A percentile compares a stretch with the other conserved stretches of the same genome.
These are phyloP conservation scores for Xylaria sp. DNA, from an alignment of 2,329 filamentous ascomycete species.

Conservation along the genomic window DNA sequence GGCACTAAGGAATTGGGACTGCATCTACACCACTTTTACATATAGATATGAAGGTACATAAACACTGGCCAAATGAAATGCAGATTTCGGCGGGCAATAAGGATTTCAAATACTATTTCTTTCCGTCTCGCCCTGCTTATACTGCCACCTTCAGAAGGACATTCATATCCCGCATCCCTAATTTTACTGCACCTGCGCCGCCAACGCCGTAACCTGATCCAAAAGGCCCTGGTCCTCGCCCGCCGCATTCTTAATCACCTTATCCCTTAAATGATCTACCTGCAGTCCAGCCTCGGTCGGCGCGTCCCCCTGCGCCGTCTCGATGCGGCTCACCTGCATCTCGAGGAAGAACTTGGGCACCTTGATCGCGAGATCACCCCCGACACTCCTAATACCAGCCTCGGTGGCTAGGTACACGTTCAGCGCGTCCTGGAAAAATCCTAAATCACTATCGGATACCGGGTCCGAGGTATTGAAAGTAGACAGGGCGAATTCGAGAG, in stretches of 20 bases:
- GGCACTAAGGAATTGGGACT: conserved; percentile 23
- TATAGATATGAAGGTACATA: conserved; percentile 21
- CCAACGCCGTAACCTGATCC: conserved; percentile 59
- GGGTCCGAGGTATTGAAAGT: conserved; percentile 63
- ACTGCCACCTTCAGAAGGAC: background rate
- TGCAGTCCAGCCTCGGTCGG: conserved; percentile 62
- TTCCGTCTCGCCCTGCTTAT: background rate
- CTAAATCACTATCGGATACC: conserved; percentile 61
- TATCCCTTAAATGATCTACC: conserved; percentile 67
- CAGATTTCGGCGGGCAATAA: background rate
- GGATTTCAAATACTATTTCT: background rate
- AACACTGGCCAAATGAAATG: conserved; percentile 5
- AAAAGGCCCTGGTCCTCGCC: conserved; percentile 60
- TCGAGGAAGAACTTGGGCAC: conserved; percentile 72
- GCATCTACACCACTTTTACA: conserved; percentile 34
- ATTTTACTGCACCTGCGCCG: conserved; percentile 38
- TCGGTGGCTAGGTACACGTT: conserved; percentile 70
- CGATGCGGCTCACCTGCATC: conserved; percentile 68
- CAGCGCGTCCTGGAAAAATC: conserved; percentile 63
- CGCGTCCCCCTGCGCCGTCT: conserved; percentile 67
- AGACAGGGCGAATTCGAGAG: conserved; percentile 65
- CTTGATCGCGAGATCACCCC: conserved; percentile 66
- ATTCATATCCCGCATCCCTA: background rate
- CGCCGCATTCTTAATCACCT: conserved; percentile 67
- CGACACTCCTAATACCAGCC: conserved; percentile 65